Conservation (phyloP, 2,329 filamentous ascomycete species). For the Aspergillus quadricinctus region DNA sequence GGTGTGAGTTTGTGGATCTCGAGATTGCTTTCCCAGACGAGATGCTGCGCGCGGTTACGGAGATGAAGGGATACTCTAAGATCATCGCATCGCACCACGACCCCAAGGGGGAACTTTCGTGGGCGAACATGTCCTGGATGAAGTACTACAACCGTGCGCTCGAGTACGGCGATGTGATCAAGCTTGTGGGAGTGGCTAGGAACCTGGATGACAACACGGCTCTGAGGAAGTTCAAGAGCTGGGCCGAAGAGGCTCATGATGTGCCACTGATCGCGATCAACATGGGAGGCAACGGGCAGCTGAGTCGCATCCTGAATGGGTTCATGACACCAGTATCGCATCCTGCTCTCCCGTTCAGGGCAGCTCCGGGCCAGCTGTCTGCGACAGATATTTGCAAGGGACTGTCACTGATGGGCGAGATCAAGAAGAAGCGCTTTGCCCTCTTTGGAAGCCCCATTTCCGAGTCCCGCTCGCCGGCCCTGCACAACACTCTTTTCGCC, state of each 20-base stretch:
- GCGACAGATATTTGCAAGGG: conserved; percentile 81
- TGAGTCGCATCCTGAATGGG: conserved; percentile 82
- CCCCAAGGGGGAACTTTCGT: conserved; percentile 70
- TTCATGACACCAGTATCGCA: conserved; percentile 96
- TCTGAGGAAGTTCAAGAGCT: conserved; percentile 73
- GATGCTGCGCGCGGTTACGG: conserved; percentile 65
- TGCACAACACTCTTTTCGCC: conserved; percentile 83
- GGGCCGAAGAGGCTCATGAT: conserved; percentile 67
- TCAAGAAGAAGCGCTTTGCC: conserved; percentile 72
- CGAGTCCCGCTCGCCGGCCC: conserved; percentile 75
- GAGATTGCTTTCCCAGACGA: conserved; percentile 81
- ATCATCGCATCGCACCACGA: conserved; percentile 98
- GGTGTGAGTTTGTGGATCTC: conserved; percentile 87
- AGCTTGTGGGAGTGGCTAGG: conserved; percentile 79
- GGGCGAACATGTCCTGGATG: conserved; percentile 91
- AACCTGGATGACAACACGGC: conserved; percentile 80
- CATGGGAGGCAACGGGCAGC: conserved; percentile 83
- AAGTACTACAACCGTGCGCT: conserved; percentile 84
- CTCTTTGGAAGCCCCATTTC: conserved; percentile 83
- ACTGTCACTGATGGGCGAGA: conserved; percentile 72
- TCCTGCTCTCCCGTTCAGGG: conserved; percentile 81
- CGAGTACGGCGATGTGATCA: conserved; percentile 88
- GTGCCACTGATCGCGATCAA: conserved; percentile 92
- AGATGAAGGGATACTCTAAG: conserved; percentile 66
- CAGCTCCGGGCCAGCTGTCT: conserved; percentile 88